phyloP scores from a whole-genome alignment of 208 protist species.

The Trypanosoma grayi region DNA sequence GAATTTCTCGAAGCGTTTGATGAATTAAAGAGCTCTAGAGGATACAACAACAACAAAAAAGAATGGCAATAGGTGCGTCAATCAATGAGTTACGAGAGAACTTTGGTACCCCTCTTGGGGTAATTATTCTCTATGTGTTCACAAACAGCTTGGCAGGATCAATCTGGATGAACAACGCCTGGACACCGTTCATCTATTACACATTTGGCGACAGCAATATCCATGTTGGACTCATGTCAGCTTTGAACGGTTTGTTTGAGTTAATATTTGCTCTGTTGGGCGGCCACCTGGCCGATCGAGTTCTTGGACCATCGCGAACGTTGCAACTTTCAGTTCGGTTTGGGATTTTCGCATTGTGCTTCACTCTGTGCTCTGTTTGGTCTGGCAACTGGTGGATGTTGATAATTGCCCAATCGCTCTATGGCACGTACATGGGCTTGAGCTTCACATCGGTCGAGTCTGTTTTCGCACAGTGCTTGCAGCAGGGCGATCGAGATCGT shows the following conservation, averaged over 20 bases:
- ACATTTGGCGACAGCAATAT: conserved; percentile 54
- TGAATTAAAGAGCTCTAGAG: neutral
- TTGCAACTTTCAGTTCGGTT: conserved; percentile 45
- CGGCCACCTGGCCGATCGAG: conserved; percentile 53
- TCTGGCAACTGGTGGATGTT: conserved; percentile 30
- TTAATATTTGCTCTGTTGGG: conserved; percentile 42
- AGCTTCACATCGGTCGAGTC: conserved; percentile 63
- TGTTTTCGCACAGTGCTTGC: conserved; percentile 67
- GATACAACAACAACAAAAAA: neutral
- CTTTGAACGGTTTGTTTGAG: conserved; percentile 58
- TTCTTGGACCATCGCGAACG: conserved; percentile 50
- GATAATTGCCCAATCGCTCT: conserved; percentile 50
- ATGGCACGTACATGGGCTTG: conserved; percentile 65
- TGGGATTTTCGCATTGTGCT: conserved; percentile 39
- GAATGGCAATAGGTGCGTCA: neutral
- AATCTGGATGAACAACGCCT: conserved; percentile 75
- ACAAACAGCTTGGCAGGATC: conserved; percentile 69
- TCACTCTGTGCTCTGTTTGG: conserved; percentile 42
- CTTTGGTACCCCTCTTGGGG: conserved; percentile 14
- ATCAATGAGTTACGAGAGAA: neutral
- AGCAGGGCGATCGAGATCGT: conserved; percentile 50
- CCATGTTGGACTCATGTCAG: conserved; percentile 60
- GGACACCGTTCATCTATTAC: conserved; percentile 61
- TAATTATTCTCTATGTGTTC: conserved; percentile 70
- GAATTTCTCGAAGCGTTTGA: neutral